Evolutionary conservation across 768 basidiomycete species (phyloP).

Genomic region (Paxillus ammoniavirescens): DNA sequence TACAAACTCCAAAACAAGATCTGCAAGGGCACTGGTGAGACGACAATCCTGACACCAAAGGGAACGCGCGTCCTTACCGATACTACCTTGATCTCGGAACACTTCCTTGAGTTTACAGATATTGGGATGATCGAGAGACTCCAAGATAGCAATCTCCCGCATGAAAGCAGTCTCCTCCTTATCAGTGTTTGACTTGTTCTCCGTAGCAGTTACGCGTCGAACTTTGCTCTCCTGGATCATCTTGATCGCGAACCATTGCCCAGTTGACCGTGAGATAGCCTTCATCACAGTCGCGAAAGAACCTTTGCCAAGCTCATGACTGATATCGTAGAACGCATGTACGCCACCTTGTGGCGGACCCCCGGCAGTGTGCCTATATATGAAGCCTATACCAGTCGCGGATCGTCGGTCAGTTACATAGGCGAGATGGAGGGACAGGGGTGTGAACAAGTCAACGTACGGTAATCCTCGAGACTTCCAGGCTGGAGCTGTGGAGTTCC

Average conservation of each 20-base stretch:
- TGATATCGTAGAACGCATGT: conserved; percentile 64
- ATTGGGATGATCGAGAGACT: conserved; percentile 73
- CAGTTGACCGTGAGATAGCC: conserved; percentile 69
- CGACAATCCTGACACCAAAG: background rate
- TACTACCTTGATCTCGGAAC: conserved; percentile 62
- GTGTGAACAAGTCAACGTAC: conserved; percentile 40
- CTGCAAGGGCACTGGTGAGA: conserved; percentile 41
- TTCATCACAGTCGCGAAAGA: conserved; percentile 90
- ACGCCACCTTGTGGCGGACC: conserved; percentile 51
- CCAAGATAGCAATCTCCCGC: conserved; percentile 79
- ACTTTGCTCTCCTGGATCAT: conserved; percentile 63
- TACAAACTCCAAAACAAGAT: conserved; percentile 81
- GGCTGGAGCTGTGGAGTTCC: conserved; percentile 55
- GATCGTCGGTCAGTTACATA: background rate
- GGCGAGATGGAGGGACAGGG: background rate
- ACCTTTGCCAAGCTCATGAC: conserved; percentile 79
- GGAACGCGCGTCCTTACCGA: conserved; percentile 44
- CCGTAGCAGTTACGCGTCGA: conserved; percentile 35
- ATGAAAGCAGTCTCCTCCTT: conserved; percentile 44
- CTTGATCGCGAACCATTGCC: conserved; percentile 83
- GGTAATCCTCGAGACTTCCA: conserved; percentile 66
- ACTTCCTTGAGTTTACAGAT: conserved; percentile 80
- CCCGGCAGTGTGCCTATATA: conserved; percentile 64
- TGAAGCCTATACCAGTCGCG: conserved; percentile 48
- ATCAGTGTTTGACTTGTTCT: conserved; percentile 26